Base-by-base conservation (phyloP, 768 basidiomycete species). In the Dictyophora rubrovolvata region DNA sequence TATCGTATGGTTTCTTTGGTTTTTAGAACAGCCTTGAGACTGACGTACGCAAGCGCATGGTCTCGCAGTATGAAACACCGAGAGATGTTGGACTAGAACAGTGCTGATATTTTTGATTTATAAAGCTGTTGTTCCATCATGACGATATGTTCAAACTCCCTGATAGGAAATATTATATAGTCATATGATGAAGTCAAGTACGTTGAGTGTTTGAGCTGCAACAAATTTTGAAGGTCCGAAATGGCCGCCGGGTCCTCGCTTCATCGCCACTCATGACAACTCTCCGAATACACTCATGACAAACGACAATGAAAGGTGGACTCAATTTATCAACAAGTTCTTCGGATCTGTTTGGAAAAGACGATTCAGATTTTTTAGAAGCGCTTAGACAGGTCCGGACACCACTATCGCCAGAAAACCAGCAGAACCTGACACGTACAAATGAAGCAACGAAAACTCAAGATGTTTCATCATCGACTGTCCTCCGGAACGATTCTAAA, bases 261-360 rank as follows among this genome's bases (percentile, higher is more conserved):
- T 14, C 42, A 12, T 42, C 42, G 12, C 12, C n/a, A 2, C 11
- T 42, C 42, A 14, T 42, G n/a, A 28, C 28, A 28, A 2, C 28
- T 7, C n/a, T 42, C 11, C 42, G 11, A 42, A 42, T 42, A 42
- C 12, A 42, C n/a, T 12, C 42, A 42, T 42, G 42, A n/a, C 42
- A 9, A 42, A 42, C 42, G 14, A 42, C 10, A n/a, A 42, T 14
- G 14, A 42, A 4, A 7, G 7, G 28, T 28, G 28, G 28, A 28
- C 42, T 42, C 12, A 12, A 42, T 42, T 42, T 12, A 42, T 14
- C 42, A 42, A 42, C 42, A 12, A 42, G 42, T 48, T 57, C 56
- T 9, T 50, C 56, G 3, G 56, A 57, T 49, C 47, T 57, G 4
- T 57, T 57, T 50, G 56, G 56, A 3, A 57, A 22, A 6, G 56